Conservation (phyloP, 176 grass and related monocot species). For the Bonia amplexicaulis region DNA sequence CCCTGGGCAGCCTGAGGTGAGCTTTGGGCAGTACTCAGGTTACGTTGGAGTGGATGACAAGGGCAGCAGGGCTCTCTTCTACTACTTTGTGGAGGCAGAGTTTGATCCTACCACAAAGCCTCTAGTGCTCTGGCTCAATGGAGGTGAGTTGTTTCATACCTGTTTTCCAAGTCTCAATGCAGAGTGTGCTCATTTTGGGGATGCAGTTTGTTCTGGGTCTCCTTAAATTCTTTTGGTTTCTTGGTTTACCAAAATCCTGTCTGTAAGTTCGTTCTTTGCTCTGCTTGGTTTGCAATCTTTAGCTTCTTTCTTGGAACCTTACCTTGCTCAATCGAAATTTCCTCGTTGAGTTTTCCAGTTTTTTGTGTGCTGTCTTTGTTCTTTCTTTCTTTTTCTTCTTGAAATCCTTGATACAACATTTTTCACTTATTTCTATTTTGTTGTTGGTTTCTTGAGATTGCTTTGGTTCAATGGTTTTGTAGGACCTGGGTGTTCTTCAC, state of each 20-base stretch:
- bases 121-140: conserved; percentile 96
- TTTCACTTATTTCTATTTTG: neutral
- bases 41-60: conserved; percentile 67
- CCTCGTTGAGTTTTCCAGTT: too few relatives aligned
- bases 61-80: conserved; percentile 76
- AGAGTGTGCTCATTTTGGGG: neutral
- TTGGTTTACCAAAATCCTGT: neutral
- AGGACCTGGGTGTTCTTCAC: conserved; percentile 97
- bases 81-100: conserved; percentile 96
- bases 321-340: neutral
- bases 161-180: neutral
- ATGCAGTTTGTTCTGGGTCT: neutral
- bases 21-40: conserved; percentile 81
- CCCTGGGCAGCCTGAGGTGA: conserved; percentile 82
- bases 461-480: neutral
- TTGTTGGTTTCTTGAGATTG: conserved; percentile 23
- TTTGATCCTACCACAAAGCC: conserved; percentile 67
- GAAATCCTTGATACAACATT: neutral
- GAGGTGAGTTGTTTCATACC: conserved; percentile 42
- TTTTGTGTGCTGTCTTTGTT: neutral
- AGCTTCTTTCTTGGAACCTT: neutral
- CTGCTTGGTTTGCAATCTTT: neutral
- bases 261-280: neutral
- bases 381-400: neutral
- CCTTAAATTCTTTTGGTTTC: neutral